Evolutionary conservation across 2,329 filamentous ascomycete genomes (phyloP).

Genomic region (Fusarium subtropicale): DNA sequence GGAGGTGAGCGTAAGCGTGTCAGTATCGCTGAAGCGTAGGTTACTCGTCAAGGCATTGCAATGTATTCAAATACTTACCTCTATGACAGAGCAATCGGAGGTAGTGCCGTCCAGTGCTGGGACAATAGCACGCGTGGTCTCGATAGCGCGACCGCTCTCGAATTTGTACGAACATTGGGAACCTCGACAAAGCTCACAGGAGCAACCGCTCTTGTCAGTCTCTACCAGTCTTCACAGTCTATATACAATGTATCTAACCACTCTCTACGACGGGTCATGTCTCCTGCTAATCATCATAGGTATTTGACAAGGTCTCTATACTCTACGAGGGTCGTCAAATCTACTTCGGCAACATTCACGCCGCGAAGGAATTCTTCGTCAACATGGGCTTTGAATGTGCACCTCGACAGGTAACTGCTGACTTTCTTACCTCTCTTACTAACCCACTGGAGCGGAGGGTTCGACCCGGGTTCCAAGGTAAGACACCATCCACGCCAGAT

Average conservation of each 20-base stretch:
- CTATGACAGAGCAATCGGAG: neutral
- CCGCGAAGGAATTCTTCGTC: constrained; percentile 46
- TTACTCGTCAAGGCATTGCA: rapidly evolving
- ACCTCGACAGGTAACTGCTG: constrained; percentile 70
- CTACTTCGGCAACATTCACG: constrained; percentile 51
- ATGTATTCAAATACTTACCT: neutral
- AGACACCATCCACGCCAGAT: constrained; percentile 51
- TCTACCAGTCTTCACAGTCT: constrained; percentile 69
- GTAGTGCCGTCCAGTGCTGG: constrained; percentile 69
- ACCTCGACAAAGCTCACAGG: constrained; percentile 69
- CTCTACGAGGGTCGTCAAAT: constrained; percentile 76
- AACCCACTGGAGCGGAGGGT: constrained; percentile 51
- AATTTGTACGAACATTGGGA: constrained; percentile 72
- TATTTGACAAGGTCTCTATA: constrained; percentile 76
- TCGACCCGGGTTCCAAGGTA: constrained; percentile 49
- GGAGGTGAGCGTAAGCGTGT: constrained; percentile 64
- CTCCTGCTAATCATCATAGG: neutral
- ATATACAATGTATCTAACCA: constrained; percentile 39
- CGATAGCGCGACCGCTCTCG: constrained; percentile 73
- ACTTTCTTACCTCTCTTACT: constrained; percentile 72
- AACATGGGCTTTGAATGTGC: constrained; percentile 67
- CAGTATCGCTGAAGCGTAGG: constrained; percentile 49
- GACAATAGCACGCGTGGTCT: constrained; percentile 74
- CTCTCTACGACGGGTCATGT: too few relatives aligned
- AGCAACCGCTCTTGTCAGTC: constrained; percentile 68